Evolutionary conservation across 176 grass and related monocot genomes (phyloP).

Genomic region (Dendrocalamus sinicus): DNA sequence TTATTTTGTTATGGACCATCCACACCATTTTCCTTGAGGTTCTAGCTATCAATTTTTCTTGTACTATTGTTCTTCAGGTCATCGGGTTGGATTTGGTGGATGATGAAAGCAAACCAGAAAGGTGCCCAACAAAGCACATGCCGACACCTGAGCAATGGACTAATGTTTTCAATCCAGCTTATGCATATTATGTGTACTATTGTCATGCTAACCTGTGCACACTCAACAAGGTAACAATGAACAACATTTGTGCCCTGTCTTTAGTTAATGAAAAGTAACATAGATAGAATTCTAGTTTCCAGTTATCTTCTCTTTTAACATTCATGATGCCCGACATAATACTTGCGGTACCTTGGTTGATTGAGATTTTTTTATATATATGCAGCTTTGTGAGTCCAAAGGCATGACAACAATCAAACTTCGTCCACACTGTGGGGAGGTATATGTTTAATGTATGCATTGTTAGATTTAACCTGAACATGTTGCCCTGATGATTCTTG

Average conservation of each 20-base stretch:
- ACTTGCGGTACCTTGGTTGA: constrained; percentile 29
- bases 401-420: constrained; percentile 94
- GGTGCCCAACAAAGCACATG: constrained; percentile 94
- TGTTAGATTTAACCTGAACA: constrained; percentile 8
- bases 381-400: constrained; percentile 87
- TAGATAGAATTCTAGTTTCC: neutral
- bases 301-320: constrained; percentile 19
- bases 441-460: constrained; percentile 34
- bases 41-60: neutral
- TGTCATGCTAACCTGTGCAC: constrained; percentile 92
- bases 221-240: constrained; percentile 75
- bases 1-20: constrained; percentile 11
- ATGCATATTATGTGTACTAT: constrained; percentile 95
- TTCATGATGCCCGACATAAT: constrained; percentile 24
- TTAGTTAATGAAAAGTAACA: constrained; percentile 18
- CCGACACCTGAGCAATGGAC: constrained; percentile 87
- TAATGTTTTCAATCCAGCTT: constrained; percentile 94
- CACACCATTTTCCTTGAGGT: neutral
- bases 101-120: constrained; percentile 99
- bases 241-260: neutral
- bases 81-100: constrained; percentile 98
- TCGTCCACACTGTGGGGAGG: constrained; percentile 94
- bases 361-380: constrained; percentile 29
- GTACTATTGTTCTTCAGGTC: constrained; percentile 55
- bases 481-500: constrained; percentile 37